A percentile compares a stretch with the other conserved stretches of the same genome.
These are phyloP conservation scores for Aegilops umbellulata DNA, from an alignment of 176 grass and related monocot species.

Conservation along the genomic window DNA sequence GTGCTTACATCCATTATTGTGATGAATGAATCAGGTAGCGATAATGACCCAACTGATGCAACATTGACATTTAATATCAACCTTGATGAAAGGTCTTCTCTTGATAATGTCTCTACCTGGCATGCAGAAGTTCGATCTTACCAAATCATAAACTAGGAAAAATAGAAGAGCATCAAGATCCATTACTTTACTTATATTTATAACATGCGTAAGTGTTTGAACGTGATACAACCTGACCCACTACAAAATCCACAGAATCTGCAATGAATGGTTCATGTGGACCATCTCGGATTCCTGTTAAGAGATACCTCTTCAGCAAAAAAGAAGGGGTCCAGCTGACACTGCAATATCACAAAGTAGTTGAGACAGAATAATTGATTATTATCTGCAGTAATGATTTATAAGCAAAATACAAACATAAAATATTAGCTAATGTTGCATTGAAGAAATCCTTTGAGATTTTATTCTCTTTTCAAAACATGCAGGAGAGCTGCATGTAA, in stretches of 20 bases:
- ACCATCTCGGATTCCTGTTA: constrained; percentile 90
- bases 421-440: not conserved
- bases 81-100: constrained; percentile 90
- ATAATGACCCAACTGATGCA: constrained; percentile 76
- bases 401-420: not conserved
- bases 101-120: constrained; percentile 83
- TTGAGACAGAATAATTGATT: constrained; percentile 4
- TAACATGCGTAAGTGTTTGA: constrained; percentile 6
- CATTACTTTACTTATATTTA: not conserved
- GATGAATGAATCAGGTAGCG: constrained; percentile 78
- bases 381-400: constrained; percentile 12
- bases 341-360: constrained; percentile 59
- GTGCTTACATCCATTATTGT: constrained; percentile 99
- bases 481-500: too few relatives aligned
- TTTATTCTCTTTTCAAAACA: too few relatives aligned
- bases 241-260: constrained; percentile 98
- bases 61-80: constrained; percentile 96
- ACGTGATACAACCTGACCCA: constrained; percentile 55
- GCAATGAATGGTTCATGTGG: constrained; percentile 96
- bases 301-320: constrained; percentile 94
- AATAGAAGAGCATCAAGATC: constrained; percentile 9
- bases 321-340: constrained; percentile 97
- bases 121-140: constrained; percentile 25
- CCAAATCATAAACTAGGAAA: constrained; percentile 11
- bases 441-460: not conserved